Base-by-base conservation (phyloP, 305 asterid species). In the Fraxinus albicans region DNA sequence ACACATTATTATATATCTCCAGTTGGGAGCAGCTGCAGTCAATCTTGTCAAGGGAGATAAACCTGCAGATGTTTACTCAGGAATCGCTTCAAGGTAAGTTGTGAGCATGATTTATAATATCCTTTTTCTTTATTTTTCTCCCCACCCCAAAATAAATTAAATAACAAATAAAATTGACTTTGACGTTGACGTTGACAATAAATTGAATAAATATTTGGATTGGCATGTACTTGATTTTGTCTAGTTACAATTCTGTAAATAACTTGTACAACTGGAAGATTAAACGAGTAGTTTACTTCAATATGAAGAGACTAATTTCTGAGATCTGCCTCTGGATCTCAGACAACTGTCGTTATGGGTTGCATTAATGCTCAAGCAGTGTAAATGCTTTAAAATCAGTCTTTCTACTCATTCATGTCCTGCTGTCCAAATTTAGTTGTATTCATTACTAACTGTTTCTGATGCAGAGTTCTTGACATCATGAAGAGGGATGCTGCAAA, bases 51-150 rank as follows among this genome's bases (percentile, higher is more conserved):
- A 91, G 0, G 98, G 97, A 85, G 99, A 93, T 70, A 94, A 94
- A 84, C 99, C 99, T 73, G 98, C 99, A 79, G 99, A 96, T 85
- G 98, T 94, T 85, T 96, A 96, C 87, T 93, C 99, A 0, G 99
- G 97, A 84, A 96, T 96, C 82, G 99, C 99, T 86, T 89, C 98
- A 72, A 91, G 98, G 99, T 93, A 85, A 83, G 92, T 80, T 83
- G 21, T 4, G 53, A 73, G n/a, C 6, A 70, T 73, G 69, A 77
- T 76, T 58, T 23, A 8, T 79, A 23, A 10, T 80, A 70, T 19
- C 35, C 58, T 3, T 83, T 50, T 82, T 82, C 69, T 84, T 23
- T 81, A 17, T 81, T 31, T 42, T 77, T 72, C 73, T 23, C 58
- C 44, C 21, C 38, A 74, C 77, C 75, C 33, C 23, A 69, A 77